Conservation (phyloP, 257 asterid species). For the Przewalskia tangutica region DNA sequence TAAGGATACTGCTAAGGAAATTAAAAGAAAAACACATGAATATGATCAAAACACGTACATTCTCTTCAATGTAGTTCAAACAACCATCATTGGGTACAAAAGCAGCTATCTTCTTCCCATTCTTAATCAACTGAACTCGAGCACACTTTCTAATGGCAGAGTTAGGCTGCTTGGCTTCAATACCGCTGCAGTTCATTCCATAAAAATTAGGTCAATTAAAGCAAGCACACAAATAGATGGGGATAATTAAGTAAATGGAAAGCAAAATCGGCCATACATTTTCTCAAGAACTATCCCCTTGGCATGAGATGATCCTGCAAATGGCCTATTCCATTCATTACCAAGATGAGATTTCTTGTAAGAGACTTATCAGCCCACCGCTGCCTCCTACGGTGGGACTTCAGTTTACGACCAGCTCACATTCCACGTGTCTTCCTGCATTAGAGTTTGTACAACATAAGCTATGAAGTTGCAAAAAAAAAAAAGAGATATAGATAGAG, state of each 20-base stretch:
- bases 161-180: conserved; percentile 12
- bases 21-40: background rate
- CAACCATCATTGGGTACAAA: conserved; percentile 6
- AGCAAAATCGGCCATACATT: background rate
- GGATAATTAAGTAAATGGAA: background rate
- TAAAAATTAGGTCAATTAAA: background rate
- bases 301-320: conserved; percentile 10
- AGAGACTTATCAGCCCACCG: conserved; percentile 8
- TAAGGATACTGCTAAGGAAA: background rate
- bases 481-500: background rate
- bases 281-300: conserved; percentile 12
- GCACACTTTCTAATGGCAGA: conserved; percentile 12
- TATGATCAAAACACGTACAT: background rate
- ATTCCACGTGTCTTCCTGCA: conserved; percentile 8
- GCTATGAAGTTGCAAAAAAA: background rate
- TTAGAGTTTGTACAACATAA: background rate
- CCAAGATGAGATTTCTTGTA: conserved; percentile 12
- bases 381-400: conserved; percentile 9
- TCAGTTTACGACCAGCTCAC: conserved; percentile 6
- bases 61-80: conserved; percentile 10
- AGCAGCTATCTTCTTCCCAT: conserved; percentile 7
- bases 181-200: background rate
- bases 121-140: conserved; percentile 8
- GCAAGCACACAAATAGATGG: background rate
- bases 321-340: conserved; percentile 9